Percentiles rank a stretch among this genome's conserved stretches.
Conservation (phyloP, 2,329 filamentous ascomycete genomes). For the Fusarium floridanum region DNA sequence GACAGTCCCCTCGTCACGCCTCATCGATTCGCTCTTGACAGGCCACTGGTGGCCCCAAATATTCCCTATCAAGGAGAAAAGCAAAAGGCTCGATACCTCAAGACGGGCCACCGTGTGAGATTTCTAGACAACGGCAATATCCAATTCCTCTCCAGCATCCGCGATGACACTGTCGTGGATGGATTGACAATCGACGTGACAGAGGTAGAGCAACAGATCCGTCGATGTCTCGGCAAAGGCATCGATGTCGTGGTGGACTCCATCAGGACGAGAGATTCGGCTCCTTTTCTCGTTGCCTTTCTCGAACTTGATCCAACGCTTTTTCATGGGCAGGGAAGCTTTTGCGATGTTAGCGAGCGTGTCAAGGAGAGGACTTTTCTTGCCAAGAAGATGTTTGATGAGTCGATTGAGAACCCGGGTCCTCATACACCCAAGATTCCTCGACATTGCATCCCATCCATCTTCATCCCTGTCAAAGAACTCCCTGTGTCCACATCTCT, state of each 20-base stretch:
- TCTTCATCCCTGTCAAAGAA: constrained; percentile 62
- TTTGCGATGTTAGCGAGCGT: constrained; percentile 53
- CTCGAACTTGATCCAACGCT: constrained; percentile 60
- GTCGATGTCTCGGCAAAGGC: constrained; percentile 60
- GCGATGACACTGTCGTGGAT: constrained; percentile 57
- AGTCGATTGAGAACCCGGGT: constrained; percentile 52
- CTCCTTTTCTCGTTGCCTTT: constrained; percentile 61
- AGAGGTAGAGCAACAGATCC: constrained; percentile 62
- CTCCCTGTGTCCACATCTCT: constrained; percentile 64
- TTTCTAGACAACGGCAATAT: constrained; percentile 63
- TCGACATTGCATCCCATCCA: constrained; percentile 58
- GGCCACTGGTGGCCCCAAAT: constrained; percentile 44
- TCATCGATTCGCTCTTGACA: constrained; percentile 52
- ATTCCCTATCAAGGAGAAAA: constrained; percentile 36
- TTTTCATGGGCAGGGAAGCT: constrained; percentile 54
- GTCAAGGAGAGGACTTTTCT: constrained; percentile 60
- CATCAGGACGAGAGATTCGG: constrained; percentile 59
- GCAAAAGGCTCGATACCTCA: constrained; percentile 56
- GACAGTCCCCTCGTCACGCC: constrained; percentile 60
- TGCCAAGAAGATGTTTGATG: constrained; percentile 59
- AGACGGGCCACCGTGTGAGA: constrained; percentile 64
- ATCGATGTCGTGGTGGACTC: constrained; percentile 64
- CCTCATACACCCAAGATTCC: constrained; percentile 47
- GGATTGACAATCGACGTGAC: constrained; percentile 57
- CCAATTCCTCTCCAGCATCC: constrained; percentile 60